Conservation (phyloP, 257 asterid genomes). For the Solanum megistacrolobum region DNA sequence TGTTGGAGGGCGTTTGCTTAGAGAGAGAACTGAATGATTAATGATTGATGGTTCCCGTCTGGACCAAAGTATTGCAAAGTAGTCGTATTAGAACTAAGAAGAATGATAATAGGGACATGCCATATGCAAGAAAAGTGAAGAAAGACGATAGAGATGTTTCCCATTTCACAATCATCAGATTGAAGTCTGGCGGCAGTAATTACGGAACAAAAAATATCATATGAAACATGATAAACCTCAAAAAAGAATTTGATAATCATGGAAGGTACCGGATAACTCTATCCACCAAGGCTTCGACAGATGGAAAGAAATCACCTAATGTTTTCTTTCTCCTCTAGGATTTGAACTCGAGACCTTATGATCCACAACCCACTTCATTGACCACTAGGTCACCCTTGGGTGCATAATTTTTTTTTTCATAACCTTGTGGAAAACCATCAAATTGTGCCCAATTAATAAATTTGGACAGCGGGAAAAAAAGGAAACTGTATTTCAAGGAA, state of each 20-base stretch:
- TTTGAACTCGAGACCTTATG: not conserved
- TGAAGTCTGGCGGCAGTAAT: not conserved
- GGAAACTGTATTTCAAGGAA: not conserved
- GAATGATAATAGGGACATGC: not conserved
- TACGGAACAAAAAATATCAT: not conserved
- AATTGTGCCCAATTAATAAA: not conserved
- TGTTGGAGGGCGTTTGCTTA: not conserved
- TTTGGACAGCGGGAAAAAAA: not conserved
- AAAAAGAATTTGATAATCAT: not conserved
- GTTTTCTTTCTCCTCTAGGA: not conserved
- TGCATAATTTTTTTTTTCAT: not conserved
- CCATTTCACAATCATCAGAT: not conserved
- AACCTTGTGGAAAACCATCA: not conserved
- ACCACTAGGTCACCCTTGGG: not conserved
- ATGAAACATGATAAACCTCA: not conserved
- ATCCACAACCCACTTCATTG: not conserved
- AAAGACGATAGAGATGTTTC: not conserved
- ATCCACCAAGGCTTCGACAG: not conserved
- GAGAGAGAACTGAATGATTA: not conserved
- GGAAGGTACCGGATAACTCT: not conserved
- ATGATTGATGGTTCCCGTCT: not conserved
- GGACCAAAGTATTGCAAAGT: not conserved
- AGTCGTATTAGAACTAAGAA: not conserved
- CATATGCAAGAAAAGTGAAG: not conserved
- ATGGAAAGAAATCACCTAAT: not conserved